Conservation (phyloP, 345 rosid genomes). For the Euclidium syriacum region DNA sequence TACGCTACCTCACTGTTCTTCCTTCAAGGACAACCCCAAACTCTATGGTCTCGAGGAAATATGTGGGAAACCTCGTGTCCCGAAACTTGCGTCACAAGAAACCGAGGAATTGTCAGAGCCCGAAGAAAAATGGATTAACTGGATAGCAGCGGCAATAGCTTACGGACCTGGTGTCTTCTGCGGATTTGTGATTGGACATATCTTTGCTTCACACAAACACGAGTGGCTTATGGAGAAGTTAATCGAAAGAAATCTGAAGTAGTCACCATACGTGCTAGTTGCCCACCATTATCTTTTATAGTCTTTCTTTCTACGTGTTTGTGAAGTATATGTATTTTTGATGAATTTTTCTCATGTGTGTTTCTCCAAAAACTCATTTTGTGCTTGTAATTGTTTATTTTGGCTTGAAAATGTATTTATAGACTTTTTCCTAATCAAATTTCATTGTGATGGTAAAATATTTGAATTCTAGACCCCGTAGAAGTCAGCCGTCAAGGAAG, state of each 20-base stretch:
- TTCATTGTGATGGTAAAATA: no score
- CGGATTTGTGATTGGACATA: conserved; percentile 1
- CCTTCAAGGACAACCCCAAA: neutral
- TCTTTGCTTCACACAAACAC: neutral
- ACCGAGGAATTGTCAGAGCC: neutral
- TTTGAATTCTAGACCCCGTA: no score
- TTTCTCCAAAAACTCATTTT: no score
- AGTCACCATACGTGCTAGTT: neutral
- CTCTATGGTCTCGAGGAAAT: neutral
- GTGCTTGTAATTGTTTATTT: neutral
- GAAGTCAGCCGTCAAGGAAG: no score
- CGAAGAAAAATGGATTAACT: neutral
- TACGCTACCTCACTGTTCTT: neutral
- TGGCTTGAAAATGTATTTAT: no score
- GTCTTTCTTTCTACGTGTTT: neutral
- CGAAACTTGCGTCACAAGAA: neutral
- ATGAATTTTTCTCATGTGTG: neutral
- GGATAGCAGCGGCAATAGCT: neutral
- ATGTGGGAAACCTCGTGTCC: neutral
- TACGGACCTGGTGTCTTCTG: neutral
- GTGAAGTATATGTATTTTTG: neutral
- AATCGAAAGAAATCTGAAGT: neutral
- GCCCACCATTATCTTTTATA: no score
- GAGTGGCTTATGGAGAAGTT: neutral
- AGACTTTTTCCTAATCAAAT: no score